Conservation (phyloP, 352 stramenopile species). For the Pythium myriotylum region DNA sequence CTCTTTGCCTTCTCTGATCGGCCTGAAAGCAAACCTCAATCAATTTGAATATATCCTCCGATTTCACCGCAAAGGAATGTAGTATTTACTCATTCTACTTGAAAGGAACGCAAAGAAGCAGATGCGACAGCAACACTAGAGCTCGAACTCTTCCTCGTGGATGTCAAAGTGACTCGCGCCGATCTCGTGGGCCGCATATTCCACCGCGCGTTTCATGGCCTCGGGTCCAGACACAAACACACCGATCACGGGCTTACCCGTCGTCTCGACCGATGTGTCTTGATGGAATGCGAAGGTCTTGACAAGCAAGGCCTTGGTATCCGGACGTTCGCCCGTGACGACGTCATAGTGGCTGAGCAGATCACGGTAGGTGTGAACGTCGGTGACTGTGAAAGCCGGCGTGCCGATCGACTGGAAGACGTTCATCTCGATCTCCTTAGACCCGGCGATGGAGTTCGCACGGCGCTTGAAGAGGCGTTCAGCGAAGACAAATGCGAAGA, state of each 20-base stretch:
- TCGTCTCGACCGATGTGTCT: background rate
- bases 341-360: constrained; percentile 24
- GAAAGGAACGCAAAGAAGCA: too few relatives aligned
- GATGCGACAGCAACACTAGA: too few relatives aligned
- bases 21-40: too few relatives aligned
- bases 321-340: constrained; percentile 12
- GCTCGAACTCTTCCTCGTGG: constrained; percentile 21
- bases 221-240: constrained; percentile 29
- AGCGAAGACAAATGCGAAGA: constrained; percentile 7
- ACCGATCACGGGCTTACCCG: constrained; percentile 17
- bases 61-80: too few relatives aligned
- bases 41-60: too few relatives aligned
- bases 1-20: too few relatives aligned
- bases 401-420: constrained; percentile 3
- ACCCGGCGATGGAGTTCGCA: background rate
- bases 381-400: constrained; percentile 20
- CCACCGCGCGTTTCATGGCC: constrained; percentile 22
- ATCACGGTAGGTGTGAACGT: constrained; percentile 19
- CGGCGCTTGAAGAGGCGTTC: constrained; percentile 16
- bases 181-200: constrained; percentile 17
- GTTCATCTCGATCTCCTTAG: constrained; percentile 8
- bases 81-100: too few relatives aligned
- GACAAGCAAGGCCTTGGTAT: constrained; percentile 4
- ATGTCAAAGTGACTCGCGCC: constrained; percentile 24
- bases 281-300: constrained; percentile 5